Evolutionary conservation across 2,329 filamentous ascomycete species (phyloP).

Genomic region (Bipolaris bicolor): DNA sequence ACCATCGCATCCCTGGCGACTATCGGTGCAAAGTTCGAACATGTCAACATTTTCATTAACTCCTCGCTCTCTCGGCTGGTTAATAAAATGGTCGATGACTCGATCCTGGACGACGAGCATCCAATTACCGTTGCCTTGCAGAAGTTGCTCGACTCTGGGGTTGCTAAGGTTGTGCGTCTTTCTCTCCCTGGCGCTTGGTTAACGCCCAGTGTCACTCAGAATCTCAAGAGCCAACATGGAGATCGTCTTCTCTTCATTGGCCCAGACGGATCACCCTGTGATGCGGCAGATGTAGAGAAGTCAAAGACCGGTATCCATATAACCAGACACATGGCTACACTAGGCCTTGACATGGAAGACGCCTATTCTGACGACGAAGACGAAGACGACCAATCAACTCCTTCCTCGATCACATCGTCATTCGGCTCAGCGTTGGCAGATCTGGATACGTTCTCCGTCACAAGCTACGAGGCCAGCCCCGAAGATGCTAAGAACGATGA

Average conservation of each 20-base stretch:
- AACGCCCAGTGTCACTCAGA: slow-evolving; percentile 14
- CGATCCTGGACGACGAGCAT: slow-evolving; percentile 19
- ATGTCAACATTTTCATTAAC: slow-evolving; percentile 16
- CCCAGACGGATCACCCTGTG: neutral
- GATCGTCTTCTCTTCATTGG: neutral
- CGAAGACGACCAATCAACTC: neutral
- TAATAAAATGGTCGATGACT: slow-evolving; percentile 26
- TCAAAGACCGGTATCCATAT: slow-evolving; percentile 10
- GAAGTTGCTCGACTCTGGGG: slow-evolving; percentile 14
- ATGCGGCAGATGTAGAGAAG: slow-evolving; percentile 4
- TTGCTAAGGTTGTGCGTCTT: slow-evolving; percentile 14
- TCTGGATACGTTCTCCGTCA: slow-evolving; percentile 22
- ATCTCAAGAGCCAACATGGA: slow-evolving; percentile 11
- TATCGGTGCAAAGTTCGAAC: slow-evolving; percentile 21
- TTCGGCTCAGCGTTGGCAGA: slow-evolving; percentile 17
- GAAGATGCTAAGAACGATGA: slow-evolving; percentile 5
- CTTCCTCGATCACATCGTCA: slow-evolving; percentile 15
- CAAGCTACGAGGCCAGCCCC: slow-evolving; percentile 9
- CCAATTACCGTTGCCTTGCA: slow-evolving; percentile 22
- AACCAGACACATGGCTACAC: slow-evolving; percentile 11
- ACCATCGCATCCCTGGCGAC: slow-evolving; percentile 17
- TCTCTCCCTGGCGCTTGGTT: slow-evolving; percentile 22
- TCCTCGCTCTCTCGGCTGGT: slow-evolving; percentile 19
- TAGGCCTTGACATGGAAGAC: slow-evolving; percentile 12
- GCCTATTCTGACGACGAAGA: neutral